Evolutionary conservation across 768 basidiomycete genomes (phyloP).

Genomic region (Pleurotus tuoliensis): DNA sequence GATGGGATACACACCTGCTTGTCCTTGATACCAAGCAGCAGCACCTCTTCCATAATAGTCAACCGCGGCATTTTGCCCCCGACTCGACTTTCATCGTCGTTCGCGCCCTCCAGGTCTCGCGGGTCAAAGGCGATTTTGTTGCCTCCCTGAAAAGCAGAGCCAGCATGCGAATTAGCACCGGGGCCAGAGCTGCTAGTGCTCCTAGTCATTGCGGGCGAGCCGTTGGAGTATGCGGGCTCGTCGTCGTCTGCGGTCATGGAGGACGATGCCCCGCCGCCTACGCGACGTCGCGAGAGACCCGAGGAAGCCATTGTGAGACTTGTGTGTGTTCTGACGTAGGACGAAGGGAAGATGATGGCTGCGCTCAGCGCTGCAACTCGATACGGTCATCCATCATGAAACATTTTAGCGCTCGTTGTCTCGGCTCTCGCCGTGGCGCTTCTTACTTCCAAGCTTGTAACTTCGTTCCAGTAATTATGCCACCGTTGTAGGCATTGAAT

Average conservation of each 20-base stretch:
- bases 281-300: slow-evolving; percentile 56
- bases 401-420: not conserved
- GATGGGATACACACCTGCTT: slow-evolving; percentile 65
- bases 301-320: slow-evolving; percentile 41
- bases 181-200: slow-evolving; percentile 12
- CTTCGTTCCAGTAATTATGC: not conserved
- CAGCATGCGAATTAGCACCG: slow-evolving; percentile 51
- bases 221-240: slow-evolving; percentile 12
- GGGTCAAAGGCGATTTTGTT: slow-evolving; percentile 93
- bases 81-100: slow-evolving; percentile 49
- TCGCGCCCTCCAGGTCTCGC: slow-evolving; percentile 73
- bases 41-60: slow-evolving; percentile 96
- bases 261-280: slow-evolving; percentile 35
- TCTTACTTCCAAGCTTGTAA: not conserved
- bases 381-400: not conserved
- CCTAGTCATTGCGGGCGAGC: slow-evolving; percentile 13
- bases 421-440: slow-evolving; percentile 4
- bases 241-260: slow-evolving; percentile 35
- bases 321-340: not conserved
- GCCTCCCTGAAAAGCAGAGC: slow-evolving; percentile 82
- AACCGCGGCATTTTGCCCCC: slow-evolving; percentile 78
- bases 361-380: not conserved
- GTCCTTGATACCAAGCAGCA: slow-evolving; percentile 92
- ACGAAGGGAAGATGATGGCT: not conserved
- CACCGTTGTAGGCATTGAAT: not conserved